A percentile compares a stretch with the other conserved stretches of the same genome.
phyloP scores from a whole-genome alignment of 73 alveolate genomes.

The Paramecium sonneborni region DNA sequence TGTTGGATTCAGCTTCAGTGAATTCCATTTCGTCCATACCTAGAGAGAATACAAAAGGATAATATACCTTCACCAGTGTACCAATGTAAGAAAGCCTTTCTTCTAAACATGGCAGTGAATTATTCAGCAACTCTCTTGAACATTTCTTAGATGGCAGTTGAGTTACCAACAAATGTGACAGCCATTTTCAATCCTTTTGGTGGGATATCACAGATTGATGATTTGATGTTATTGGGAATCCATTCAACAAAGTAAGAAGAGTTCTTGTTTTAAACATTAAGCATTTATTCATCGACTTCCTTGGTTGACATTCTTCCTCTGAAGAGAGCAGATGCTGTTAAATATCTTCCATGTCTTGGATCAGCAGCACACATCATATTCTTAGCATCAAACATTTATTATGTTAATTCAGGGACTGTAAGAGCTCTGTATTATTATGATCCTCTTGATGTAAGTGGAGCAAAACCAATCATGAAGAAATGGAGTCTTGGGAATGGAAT shows the following conservation, averaged over 20 bases:
- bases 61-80: conserved; percentile 91
- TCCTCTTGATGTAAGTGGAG: conserved; percentile 99
- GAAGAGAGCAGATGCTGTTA: conserved; percentile 98
- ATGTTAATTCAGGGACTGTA: conserved; percentile 98
- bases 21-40: conserved; percentile 94
- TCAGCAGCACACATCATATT: conserved; percentile 99
- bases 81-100: conserved; percentile 98
- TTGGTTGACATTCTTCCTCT: conserved; percentile 99
- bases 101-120: conserved; percentile 98
- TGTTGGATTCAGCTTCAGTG: conserved; percentile 96
- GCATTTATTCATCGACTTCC: conserved; percentile 98
- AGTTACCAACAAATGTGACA: conserved; percentile 97
- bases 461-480: conserved; percentile 99
- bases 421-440: conserved; percentile 98
- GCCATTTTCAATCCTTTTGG: conserved; percentile 99
- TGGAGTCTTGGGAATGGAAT: conserved; percentile 99
- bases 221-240: conserved; percentile 96
- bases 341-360: conserved; percentile 98
- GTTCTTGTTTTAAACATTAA: conserved; percentile 95
- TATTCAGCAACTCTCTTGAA: conserved; percentile 98
- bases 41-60: background rate
- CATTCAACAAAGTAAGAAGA: conserved; percentile 97
- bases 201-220: conserved; percentile 97
- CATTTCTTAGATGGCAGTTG: conserved; percentile 98
- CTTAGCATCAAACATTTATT: conserved; percentile 99